phyloP scores from a whole-genome alignment of 257 asterid species.

The Nicotiana paniculata region DNA sequence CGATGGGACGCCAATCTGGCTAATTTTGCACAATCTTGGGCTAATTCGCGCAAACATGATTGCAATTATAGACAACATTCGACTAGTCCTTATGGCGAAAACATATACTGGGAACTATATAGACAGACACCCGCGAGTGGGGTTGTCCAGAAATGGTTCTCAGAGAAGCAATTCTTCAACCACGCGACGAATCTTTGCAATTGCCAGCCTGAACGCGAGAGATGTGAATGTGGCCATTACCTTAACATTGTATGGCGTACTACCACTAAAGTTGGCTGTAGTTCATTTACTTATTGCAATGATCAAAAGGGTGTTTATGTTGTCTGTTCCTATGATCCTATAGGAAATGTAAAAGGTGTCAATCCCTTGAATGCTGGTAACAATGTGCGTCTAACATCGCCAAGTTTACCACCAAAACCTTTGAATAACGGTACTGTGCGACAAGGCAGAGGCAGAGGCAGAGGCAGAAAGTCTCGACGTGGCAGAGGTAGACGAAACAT shows the following conservation, averaged over 20 bases:
- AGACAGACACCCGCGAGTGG: slow-evolving; percentile 35
- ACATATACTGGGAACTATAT: slow-evolving; percentile 48
- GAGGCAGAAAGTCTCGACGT: neutral
- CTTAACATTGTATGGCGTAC: slow-evolving; percentile 38
- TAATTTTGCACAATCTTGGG: too few relatives aligned
- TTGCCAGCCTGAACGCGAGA: slow-evolving; percentile 36
- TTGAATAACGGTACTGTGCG: neutral
- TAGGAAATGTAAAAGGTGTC: slow-evolving; percentile 25
- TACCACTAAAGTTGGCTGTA: slow-evolving; percentile 53
- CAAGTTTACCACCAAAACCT: neutral
- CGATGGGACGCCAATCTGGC: slow-evolving; percentile 30
- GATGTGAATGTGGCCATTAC: slow-evolving; percentile 74
- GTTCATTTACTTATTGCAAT: slow-evolving; percentile 45
- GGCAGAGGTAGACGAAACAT: neutral
- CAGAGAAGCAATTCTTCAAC: slow-evolving; percentile 35
- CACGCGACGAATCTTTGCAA: slow-evolving; percentile 10
- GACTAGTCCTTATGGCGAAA: slow-evolving; percentile 36
- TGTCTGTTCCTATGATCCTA: slow-evolving; percentile 52
- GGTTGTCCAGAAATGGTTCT: slow-evolving; percentile 43
- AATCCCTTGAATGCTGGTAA: slow-evolving; percentile 31
- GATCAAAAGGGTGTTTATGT: slow-evolving; percentile 39
- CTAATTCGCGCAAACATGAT: slow-evolving; percentile 6
- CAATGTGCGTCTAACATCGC: neutral
- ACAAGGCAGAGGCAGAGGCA: neutral
- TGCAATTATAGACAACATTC: slow-evolving; percentile 62